Evolutionary conservation across 345 rosid genomes (phyloP).

Genomic region (Populus ilicifolia): DNA sequence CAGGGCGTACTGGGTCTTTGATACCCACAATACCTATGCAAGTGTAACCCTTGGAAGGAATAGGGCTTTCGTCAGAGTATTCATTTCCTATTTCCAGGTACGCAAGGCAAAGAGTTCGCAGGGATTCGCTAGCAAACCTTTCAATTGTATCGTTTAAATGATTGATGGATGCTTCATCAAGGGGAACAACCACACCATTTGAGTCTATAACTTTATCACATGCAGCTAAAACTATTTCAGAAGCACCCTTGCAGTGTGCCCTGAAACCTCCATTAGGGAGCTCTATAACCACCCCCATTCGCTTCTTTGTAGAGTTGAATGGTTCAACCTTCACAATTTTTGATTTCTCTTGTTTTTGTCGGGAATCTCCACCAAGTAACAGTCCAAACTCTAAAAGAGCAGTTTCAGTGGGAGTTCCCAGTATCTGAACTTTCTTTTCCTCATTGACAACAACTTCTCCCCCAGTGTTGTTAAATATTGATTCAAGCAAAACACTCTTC

Average conservation of each 20-base stretch:
- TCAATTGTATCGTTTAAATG: conserved; percentile 55
- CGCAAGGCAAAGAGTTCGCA: conserved; percentile 91
- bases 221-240: conserved; percentile 69
- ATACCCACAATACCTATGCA: conserved; percentile 34
- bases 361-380: conserved; percentile 74
- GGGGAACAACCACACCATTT: conserved; percentile 69
- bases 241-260: conserved; percentile 84
- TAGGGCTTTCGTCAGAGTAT: conserved; percentile 44
- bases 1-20: conserved; percentile 37
- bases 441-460: conserved; percentile 71
- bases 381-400: conserved; percentile 84
- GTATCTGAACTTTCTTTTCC: conserved; percentile 61
- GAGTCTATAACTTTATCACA: conserved; percentile 68
- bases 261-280: conserved; percentile 58
- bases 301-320: conserved; percentile 79
- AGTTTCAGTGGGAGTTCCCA: conserved; percentile 95
- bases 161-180: conserved; percentile 45
- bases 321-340: conserved; percentile 79
- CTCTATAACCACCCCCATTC: conserved; percentile 79
- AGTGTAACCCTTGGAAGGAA: conserved; percentile 41
- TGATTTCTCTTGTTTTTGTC: conserved; percentile 44
- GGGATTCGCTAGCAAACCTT: conserved; percentile 81
- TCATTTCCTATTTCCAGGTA: conserved; percentile 59
- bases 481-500: conserved; percentile 55
- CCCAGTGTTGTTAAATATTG: conserved; percentile 79